Evolutionary conservation across 768 basidiomycete species (phyloP), one percentile per base, ranked within the genome.

Genomic region (Gelatoporia subvermispora): DNA sequence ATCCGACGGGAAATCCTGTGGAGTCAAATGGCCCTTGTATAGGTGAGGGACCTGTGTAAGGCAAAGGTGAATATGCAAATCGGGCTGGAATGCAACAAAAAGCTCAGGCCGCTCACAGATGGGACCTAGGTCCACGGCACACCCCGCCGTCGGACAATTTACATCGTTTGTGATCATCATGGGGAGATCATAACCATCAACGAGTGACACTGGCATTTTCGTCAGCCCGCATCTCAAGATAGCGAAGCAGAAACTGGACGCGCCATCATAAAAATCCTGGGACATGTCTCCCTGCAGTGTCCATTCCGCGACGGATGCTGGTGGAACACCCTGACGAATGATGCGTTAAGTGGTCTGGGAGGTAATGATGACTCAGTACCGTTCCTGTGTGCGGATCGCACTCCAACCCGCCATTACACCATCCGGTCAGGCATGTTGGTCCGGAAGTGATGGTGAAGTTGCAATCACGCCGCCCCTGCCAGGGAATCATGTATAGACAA

Each of bases 121-220:
- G 0, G 80, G 76, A 13, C 70, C 73, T 21, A 85, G 70, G 56
- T 87, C 84, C 25, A 83, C 79, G 2, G 78, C 68, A 58, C 84
- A 88, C 50, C 74, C 68, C 1, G 83, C 74, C 17, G 77, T 63
- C 24, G 62, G 65, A 58, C 85, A 86, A 11, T 73, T 77, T 39
- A 63, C 69, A 60, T 72, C 74, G 65, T 80, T 84, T 45, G 66
- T 68, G 52, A 87, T 80, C 8, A 69, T 65, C 57, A 81, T 61
- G 15, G 85, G 84, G 11, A 86, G 61, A 57, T 85, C 83, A 55
- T 72, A 62, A 2, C 62, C 64, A 37, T 62, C 61, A 38, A 63
- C 61, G 21, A 65, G 50, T 9, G 61, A 63, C 15, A 64, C 66
- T 54, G 44, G 1, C 37, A 22, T 47, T 2, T 5, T n/a, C 10